A percentile compares a stretch with the other conserved stretches of the same genome.
Evolutionary conservation across 2,329 filamentous ascomycete species (phyloP).

Genomic region (Aspergillus melleus): DNA sequence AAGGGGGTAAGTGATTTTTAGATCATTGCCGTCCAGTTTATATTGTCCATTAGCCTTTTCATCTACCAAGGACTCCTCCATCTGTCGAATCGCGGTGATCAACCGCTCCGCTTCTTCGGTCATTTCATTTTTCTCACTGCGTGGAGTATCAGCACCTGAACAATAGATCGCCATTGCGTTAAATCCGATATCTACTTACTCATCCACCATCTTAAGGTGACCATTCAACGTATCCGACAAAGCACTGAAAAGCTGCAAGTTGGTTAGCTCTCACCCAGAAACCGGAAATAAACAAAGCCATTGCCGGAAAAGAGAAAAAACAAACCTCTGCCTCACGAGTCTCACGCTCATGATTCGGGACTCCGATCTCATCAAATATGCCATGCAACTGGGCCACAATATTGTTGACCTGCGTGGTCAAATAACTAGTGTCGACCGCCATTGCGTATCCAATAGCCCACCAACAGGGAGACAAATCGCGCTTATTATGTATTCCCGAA

Average conservation of each 20-base stretch:
- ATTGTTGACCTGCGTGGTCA: slow-evolving; percentile 91
- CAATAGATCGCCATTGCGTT: background rate
- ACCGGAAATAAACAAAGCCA: background rate
- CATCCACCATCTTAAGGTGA: slow-evolving; percentile 79
- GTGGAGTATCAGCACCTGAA: background rate
- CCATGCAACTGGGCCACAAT: slow-evolving; percentile 92
- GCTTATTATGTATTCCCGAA: slow-evolving; percentile 5
- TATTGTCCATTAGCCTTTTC: slow-evolving; percentile 64
- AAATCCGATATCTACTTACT: slow-evolving; percentile 43
- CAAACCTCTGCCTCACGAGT: slow-evolving; percentile 82
- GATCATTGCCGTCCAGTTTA: slow-evolving; percentile 63
- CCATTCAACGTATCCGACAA: slow-evolving; percentile 89
- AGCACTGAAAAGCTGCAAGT: slow-evolving; percentile 75
- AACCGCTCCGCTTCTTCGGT: slow-evolving; percentile 85
- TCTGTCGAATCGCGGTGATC: slow-evolving; percentile 84
- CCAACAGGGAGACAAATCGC: slow-evolving; percentile 6
- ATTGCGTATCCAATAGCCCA: slow-evolving; percentile 25
- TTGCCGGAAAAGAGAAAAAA: slow-evolving; percentile 11
- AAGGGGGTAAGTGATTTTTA: slow-evolving; percentile 81
- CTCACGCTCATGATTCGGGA: slow-evolving; percentile 91
- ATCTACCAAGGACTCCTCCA: slow-evolving; percentile 88
- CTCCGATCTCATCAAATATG: slow-evolving; percentile 95
- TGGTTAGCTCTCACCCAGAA: slow-evolving; percentile 20
- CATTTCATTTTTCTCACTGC: slow-evolving; percentile 81
- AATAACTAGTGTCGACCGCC: slow-evolving; percentile 84